phyloP scores from a whole-genome alignment of 108 stramenopile genomes.

The Skeletonema costatum region DNA sequence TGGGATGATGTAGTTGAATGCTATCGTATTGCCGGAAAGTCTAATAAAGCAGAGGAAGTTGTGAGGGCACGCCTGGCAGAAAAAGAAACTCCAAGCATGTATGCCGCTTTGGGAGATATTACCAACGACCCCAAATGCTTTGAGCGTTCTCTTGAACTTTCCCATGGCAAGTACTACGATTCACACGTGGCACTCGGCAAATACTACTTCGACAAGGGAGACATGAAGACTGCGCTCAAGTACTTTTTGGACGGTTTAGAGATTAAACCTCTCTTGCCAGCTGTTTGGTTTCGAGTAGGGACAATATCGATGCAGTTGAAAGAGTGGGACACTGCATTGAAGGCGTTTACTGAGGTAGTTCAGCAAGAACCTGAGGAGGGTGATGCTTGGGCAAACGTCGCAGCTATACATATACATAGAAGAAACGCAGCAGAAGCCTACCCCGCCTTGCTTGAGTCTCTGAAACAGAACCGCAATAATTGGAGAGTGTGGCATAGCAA shows the following conservation, averaged over 20 bases:
- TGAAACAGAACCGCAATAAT: constrained; percentile 76
- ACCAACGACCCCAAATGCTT: constrained; percentile 81
- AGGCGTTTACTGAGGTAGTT: constrained; percentile 92
- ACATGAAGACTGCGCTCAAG: constrained; percentile 59
- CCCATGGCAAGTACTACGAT: constrained; percentile 80
- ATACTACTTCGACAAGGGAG: constrained; percentile 71
- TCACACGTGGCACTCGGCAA: constrained; percentile 86
- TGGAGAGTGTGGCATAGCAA: constrained; percentile 90
- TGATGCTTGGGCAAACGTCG: constrained; percentile 95
- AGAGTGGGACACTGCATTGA: constrained; percentile 84
- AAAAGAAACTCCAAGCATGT: constrained; percentile 88
- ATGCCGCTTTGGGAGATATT: constrained; percentile 90
- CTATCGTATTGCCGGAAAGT: constrained; percentile 86
- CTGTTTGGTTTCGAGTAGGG: constrained; percentile 92
- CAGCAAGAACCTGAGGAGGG: constrained; percentile 94
- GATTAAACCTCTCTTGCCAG: constrained; percentile 85
- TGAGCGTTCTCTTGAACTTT: constrained; percentile 86
- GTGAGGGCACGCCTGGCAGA: constrained; percentile 81
- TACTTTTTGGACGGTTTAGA: constrained; percentile 71
- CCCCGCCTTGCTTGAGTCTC: constrained; percentile 78
- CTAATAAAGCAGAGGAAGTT: constrained; percentile 85
- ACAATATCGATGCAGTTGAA: constrained; percentile 87
- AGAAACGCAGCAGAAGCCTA: constrained; percentile 76
- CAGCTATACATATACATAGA: constrained; percentile 85
- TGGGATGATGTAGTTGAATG: constrained; percentile 99